Percentiles rank a stretch among this genome's conserved stretches.
These are phyloP conservation scores for Dovyalis caffra DNA, from an alignment of 345 rosid species.

Conservation along the genomic window DNA sequence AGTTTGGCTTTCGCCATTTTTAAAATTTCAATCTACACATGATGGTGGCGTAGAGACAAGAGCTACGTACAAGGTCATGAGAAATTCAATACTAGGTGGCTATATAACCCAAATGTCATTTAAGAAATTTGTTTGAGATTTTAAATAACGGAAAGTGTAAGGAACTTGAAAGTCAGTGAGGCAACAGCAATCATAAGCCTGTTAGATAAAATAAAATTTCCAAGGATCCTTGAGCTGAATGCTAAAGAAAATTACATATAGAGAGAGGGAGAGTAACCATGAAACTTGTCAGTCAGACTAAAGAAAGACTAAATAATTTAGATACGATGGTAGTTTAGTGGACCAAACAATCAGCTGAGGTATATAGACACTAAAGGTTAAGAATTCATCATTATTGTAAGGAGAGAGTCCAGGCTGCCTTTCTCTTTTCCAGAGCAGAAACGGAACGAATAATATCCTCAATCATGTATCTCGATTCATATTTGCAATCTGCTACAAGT, in stretches of 20 bases:
- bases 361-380: too few relatives aligned
- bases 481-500: slow-evolving; percentile 27
- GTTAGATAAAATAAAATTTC: not conserved
- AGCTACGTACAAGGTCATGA: not conserved
- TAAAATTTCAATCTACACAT: too few relatives aligned
- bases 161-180: not conserved
- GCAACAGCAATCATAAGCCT: not conserved
- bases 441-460: slow-evolving; percentile 7
- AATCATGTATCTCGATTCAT: slow-evolving; percentile 9
- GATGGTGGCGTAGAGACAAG: too few relatives aligned
- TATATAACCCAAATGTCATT: not conserved
- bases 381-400: too few relatives aligned
- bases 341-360: too few relatives aligned
- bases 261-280: not conserved
- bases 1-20: too few relatives aligned
- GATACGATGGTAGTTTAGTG: too few relatives aligned
- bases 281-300: not conserved
- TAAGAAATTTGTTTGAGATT: not conserved
- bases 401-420: not conserved
- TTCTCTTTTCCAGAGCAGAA: slow-evolving; percentile 18
- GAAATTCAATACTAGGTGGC: not conserved
- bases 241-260: not conserved
- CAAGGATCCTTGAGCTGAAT: not conserved
- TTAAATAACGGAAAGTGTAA: not conserved
- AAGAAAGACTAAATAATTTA: not conserved